Conservation (phyloP, 2,329 filamentous ascomycete species). For the Aspergillus piperis region DNA sequence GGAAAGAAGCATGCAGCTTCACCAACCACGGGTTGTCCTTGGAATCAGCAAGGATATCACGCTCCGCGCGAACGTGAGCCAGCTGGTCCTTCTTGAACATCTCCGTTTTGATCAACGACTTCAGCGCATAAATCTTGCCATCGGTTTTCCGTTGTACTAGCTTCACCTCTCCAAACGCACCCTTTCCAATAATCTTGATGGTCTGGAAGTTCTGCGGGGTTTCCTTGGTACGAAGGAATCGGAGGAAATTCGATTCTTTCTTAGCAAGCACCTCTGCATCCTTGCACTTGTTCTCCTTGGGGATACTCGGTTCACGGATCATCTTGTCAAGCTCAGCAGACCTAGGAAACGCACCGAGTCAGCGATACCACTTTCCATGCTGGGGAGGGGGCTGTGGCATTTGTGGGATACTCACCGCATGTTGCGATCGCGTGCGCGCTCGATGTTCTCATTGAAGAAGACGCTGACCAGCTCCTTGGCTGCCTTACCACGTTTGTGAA, state of each 20-base stretch:
- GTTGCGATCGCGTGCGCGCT: slow-evolving; percentile 91
- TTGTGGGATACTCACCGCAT: slow-evolving; percentile 65
- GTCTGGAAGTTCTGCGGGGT: slow-evolving; percentile 93
- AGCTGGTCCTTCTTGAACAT: slow-evolving; percentile 99
- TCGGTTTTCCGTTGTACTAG: slow-evolving; percentile 95
- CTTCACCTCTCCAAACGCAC: slow-evolving; percentile 97
- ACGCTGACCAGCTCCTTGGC: slow-evolving; percentile 67
- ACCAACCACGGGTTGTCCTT: slow-evolving; percentile 98
- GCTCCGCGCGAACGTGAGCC: slow-evolving; percentile 93
- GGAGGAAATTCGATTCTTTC: slow-evolving; percentile 88
- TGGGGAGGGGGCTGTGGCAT: no score
- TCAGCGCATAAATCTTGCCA: slow-evolving; percentile 96
- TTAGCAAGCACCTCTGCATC: slow-evolving; percentile 82
- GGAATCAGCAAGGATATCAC: slow-evolving; percentile 95
- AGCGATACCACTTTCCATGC: background rate
- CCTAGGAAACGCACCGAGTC: slow-evolving; percentile 50
- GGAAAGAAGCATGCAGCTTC: slow-evolving; percentile 97
- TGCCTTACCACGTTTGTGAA: slow-evolving; percentile 70
- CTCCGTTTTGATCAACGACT: slow-evolving; percentile 96
- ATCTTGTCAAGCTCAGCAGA: slow-evolving; percentile 90
- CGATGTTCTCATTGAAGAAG: slow-evolving; percentile 98
- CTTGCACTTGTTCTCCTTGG: slow-evolving; percentile 75
- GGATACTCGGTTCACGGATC: slow-evolving; percentile 73
- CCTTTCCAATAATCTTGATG: slow-evolving; percentile 98
- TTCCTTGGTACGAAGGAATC: slow-evolving; percentile 91